These are phyloP conservation scores for Pholiota molesta DNA, from an alignment of 768 basidiomycete species.

Conservation along the genomic window DNA sequence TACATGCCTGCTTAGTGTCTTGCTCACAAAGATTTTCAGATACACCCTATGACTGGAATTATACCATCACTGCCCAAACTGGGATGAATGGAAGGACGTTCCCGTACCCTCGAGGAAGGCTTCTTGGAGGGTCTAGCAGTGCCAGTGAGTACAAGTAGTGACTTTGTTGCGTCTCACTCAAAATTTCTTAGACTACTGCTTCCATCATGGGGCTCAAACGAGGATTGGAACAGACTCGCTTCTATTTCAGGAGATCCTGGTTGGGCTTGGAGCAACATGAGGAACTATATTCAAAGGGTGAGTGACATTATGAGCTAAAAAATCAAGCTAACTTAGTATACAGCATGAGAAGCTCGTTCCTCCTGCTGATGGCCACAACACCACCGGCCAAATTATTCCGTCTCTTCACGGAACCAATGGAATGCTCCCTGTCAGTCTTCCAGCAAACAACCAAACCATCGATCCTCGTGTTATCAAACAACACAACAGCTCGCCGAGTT, in stretches of 20 bases:
- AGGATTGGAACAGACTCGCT: constrained; percentile 41
- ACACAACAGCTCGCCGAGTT: constrained; percentile 36
- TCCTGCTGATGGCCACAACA: constrained; percentile 40
- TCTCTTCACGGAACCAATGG: constrained; percentile 37
- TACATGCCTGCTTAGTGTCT: no score
- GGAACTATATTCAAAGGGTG: constrained; percentile 36
- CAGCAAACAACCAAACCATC: constrained; percentile 30
- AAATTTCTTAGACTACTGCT: constrained; percentile 31
- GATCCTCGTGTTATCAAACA: constrained; percentile 38
- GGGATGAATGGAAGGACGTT: constrained; percentile 3
- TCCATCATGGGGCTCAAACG: constrained; percentile 38
- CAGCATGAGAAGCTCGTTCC: constrained; percentile 37
- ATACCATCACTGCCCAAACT: constrained; percentile 3
- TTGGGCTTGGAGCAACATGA: constrained; percentile 41
- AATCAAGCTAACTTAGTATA: not conserved
- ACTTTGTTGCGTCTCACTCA: not conserved
- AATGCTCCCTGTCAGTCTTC: constrained; percentile 34
- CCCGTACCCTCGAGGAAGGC: constrained; percentile 9
- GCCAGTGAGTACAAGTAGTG: constrained; percentile 2
- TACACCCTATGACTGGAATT: constrained; percentile 10
- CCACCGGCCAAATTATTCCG: constrained; percentile 36
- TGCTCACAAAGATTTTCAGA: not conserved
- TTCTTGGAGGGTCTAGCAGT: constrained; percentile 10
- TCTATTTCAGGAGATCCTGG: constrained; percentile 35
- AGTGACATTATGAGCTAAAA: constrained; percentile 17